Evolutionary conservation across 1,139 yeast genomes (phyloP).

Genomic region (Hyphopichia wangnamkhiaoensis): DNA sequence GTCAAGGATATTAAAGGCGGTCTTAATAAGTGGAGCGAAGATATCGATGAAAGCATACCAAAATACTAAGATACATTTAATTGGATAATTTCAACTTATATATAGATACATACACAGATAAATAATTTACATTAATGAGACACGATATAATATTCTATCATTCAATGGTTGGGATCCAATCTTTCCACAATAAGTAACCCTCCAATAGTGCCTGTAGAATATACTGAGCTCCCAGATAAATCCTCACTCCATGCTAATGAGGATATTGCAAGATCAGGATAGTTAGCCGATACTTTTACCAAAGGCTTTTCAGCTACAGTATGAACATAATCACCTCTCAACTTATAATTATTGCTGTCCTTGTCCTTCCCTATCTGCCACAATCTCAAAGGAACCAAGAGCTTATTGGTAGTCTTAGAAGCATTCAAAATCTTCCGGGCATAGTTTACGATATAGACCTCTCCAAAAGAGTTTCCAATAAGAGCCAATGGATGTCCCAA

Average conservation of each 20-base stretch:
- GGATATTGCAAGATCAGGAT: constrained; percentile 55
- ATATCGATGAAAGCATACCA: constrained; percentile 65
- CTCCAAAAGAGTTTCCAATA: constrained; percentile 67
- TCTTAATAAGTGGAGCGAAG: constrained; percentile 64
- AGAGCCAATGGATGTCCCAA: constrained; percentile 63
- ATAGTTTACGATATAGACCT: constrained; percentile 34
- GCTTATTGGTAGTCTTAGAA: constrained; percentile 31
- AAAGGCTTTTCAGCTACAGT: constrained; percentile 28
- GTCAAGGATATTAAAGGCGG: constrained; percentile 82
- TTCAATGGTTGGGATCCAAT: constrained; percentile 37
- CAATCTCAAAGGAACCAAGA: constrained; percentile 32
- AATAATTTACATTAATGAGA: constrained; percentile 3
- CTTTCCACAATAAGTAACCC: constrained; percentile 71
- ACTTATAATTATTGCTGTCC: constrained; percentile 12
- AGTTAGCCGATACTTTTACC: constrained; percentile 42
- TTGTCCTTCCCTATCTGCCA: constrained; percentile 32
- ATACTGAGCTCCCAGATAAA: constrained; percentile 51
- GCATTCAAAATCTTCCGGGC: constrained; percentile 39
- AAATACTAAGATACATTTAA: constrained; percentile 47
- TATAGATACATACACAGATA: neutral
- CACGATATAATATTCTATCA: neutral
- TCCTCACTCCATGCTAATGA: constrained; percentile 66
- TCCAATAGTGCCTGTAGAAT: constrained; percentile 63
- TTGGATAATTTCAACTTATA: neutral
- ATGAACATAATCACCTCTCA: constrained; percentile 28